Conservation (phyloP, 495 filamentous ascomycete genomes). For the Jackrogersella multiformis region DNA sequence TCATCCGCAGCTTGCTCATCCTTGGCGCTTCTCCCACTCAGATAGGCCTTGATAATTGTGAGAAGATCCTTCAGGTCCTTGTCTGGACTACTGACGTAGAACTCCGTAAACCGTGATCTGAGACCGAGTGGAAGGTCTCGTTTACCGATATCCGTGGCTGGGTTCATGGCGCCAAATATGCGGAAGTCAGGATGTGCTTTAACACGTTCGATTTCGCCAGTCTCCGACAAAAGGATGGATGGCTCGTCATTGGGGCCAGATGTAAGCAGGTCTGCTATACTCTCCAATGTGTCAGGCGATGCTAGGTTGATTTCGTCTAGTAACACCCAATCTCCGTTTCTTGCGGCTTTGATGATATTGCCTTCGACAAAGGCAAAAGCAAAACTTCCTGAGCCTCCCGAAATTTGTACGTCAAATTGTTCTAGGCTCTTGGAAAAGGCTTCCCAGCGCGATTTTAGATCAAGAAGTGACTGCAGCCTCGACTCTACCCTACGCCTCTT, state of each 20-base stretch:
- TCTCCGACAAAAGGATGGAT: constrained; percentile 89
- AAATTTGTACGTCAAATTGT: constrained; percentile 82
- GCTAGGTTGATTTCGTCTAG: constrained; percentile 98
- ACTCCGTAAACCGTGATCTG: constrained; percentile 88
- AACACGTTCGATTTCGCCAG: constrained; percentile 87
- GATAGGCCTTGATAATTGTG: constrained; percentile 84
- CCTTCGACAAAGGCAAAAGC: constrained; percentile 96
- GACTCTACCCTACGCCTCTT: constrained; percentile 88
- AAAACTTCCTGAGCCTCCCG: constrained; percentile 80
- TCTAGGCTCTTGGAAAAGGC: constrained; percentile 78
- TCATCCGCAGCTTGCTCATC: constrained; percentile 75
- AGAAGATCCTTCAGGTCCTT: constrained; percentile 82
- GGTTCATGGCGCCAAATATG: constrained; percentile 99
- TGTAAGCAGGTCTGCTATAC: constrained; percentile 85
- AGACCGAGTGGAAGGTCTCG: constrained; percentile 87
- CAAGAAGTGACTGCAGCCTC: constrained; percentile 64
- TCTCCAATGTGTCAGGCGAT: constrained; percentile 91
- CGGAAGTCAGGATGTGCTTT: constrained; percentile 92
- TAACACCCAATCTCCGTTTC: constrained; percentile 98
- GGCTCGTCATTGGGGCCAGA: constrained; percentile 70
- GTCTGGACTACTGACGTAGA: constrained; percentile 91
- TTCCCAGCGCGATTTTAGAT: constrained; percentile 80
- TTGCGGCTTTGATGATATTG: constrained; percentile 87
- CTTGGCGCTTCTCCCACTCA: constrained; percentile 71
- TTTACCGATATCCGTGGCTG: constrained; percentile 96